These are phyloP conservation scores for Porpolomopsis calyptriformis DNA, from an alignment of 768 basidiomycete genomes.

Conservation along the genomic window DNA sequence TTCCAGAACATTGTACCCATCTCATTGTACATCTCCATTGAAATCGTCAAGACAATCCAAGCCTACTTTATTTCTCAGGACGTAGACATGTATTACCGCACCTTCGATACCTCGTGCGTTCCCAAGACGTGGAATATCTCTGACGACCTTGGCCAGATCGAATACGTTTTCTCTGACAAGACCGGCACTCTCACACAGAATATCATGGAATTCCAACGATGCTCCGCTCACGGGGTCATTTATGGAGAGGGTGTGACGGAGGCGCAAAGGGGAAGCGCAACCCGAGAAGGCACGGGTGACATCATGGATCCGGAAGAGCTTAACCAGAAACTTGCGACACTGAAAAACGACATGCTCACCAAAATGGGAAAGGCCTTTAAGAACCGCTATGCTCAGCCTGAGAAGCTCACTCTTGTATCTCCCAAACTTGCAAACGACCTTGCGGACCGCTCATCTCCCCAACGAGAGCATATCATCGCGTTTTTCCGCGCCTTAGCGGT, in stretches of 20 bases:
- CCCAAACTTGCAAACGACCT: conserved; percentile 77
- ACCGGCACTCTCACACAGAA: conserved; percentile 97
- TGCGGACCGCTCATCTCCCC: conserved; percentile 44
- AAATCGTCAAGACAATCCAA: conserved; percentile 96
- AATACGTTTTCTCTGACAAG: conserved; percentile 86
- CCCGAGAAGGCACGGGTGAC: conserved; percentile 64
- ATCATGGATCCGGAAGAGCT: conserved; percentile 63
- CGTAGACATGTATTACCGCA: conserved; percentile 89
- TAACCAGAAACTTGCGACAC: conserved; percentile 44
- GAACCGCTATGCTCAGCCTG: conserved; percentile 74
- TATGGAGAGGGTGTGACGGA: conserved; percentile 96
- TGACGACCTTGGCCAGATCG: conserved; percentile 96
- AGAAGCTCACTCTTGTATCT: conserved; percentile 80
- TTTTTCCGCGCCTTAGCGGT: conserved; percentile 95
- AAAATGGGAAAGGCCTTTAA: conserved; percentile 73
- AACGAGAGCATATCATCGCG: conserved; percentile 57
- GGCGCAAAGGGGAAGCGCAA: conserved; percentile 86
- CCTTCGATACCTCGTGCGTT: conserved; percentile 78
- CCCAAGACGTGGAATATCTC: conserved; percentile 99
- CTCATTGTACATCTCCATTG: conserved; percentile 93
- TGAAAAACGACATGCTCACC: conserved; percentile 69
- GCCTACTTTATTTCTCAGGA: conserved; percentile 96
- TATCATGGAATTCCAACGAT: conserved; percentile 97
- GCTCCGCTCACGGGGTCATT: conserved; percentile 69
- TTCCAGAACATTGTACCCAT: conserved; percentile 98